Evolutionary conservation across 2,329 filamentous ascomycete genomes (phyloP), one percentile per base, ranked within the genome.

Genomic region (Diaporthe citrichinensis): DNA sequence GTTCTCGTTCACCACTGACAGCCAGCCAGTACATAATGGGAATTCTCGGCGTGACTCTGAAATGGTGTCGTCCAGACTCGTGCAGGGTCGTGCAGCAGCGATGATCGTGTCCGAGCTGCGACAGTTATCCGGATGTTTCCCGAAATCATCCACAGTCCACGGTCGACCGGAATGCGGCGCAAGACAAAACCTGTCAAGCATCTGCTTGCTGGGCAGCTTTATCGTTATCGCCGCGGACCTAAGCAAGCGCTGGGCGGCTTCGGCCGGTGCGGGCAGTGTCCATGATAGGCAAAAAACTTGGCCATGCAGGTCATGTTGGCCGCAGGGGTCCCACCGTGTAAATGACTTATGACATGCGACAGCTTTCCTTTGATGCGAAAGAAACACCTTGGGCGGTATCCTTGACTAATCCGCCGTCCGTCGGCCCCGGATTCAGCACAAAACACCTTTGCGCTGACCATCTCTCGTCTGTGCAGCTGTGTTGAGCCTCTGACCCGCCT

Each of bases 331-430:
- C 65, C 49, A 28, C 49, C 23, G 31, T 41, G n/a, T 23, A 14
- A 69, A 55, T 69, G 65, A 69, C 65, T 69, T 69, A 46, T 69
- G 65, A 41, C 49, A 55, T 55, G 49, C 34, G 49, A 69, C 34
- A 41, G 65, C 49, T 69, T 69, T 69, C 65, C 65, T 69, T 69
- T 69, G 65, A 55, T 55, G 65, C 65, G 65, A 55, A 41, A 55
- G 65, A 69, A 69, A 69, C 65, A 39, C 65, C 65, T 17, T 25
- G 46, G 28, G 34, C 65, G 46, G 65, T 28, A 25, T 39, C 34
- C 36, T 53, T 68, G 12, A 68, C 65, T 39, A 53, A 68, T 39
- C 46, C n/a, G 58, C 12, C 20, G 5, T 7, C 36, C 25, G 23
- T 14, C 46, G 28, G 17, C 44, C 28, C 12, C 28, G 14, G 20